Percentiles rank a stretch among this genome's conserved stretches.
Evolutionary conservation across 1,284 basidiomycete genomes (phyloP).

Genomic region (Schizophyllum amplum): DNA sequence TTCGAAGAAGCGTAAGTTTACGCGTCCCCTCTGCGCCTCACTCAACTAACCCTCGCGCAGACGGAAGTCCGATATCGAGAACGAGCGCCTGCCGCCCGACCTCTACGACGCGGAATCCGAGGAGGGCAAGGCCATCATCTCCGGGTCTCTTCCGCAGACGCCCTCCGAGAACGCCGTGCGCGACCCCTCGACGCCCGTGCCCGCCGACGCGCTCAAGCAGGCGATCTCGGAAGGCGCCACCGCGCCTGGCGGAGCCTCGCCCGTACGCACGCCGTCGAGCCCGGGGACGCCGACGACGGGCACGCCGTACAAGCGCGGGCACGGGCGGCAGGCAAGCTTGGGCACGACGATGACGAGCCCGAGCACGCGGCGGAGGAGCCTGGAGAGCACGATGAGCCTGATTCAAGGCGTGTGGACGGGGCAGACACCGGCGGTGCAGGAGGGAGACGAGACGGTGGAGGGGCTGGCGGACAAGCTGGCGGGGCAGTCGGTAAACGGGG

Average conservation of each 20-base stretch:
- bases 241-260: conserved; percentile 3
- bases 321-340: conserved; percentile 81
- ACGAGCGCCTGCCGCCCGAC: conserved; percentile 93
- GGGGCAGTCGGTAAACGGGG: conserved; percentile 10
- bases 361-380: conserved; percentile 82
- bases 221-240: conserved; percentile 30
- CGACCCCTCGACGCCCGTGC: conserved; percentile 40
- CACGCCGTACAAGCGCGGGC: conserved; percentile 64
- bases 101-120: conserved; percentile 83
- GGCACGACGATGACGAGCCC: conserved; percentile 97
- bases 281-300: conserved; percentile 28
- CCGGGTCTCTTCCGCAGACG: conserved; percentile 41
- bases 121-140: conserved; percentile 60
- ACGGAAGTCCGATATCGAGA: conserved; percentile 98
- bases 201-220: conserved; percentile 46
- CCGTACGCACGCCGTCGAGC: conserved; percentile 20
- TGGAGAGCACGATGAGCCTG: conserved; percentile 95
- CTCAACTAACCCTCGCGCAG: conserved; percentile 27
- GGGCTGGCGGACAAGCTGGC: conserved; percentile 11
- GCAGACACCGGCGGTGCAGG: conserved; percentile 29
- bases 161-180: conserved; percentile 15
- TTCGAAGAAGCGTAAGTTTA: conserved; percentile 90
- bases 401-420: conserved; percentile 87
- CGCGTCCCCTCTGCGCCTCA: background rate
- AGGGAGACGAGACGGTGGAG: conserved; percentile 21